phyloP scores from a whole-genome alignment of 306 rosid species.

The Cicer cuneatum region DNA sequence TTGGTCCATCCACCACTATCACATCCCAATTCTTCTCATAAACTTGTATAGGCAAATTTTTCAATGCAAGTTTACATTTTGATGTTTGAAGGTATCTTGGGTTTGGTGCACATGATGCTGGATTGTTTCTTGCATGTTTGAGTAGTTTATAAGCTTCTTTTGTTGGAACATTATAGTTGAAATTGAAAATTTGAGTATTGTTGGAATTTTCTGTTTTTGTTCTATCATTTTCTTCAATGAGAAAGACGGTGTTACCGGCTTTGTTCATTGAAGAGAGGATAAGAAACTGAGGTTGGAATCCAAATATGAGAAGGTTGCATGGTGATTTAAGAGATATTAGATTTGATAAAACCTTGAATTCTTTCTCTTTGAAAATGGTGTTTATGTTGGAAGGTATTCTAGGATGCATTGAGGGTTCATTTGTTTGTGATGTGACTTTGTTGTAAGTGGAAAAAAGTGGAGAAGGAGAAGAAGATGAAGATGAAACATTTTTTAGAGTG shows the following conservation, averaged over 20 bases:
- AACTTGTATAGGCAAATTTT: constrained; percentile 68
- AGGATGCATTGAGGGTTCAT: constrained; percentile 40
- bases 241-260: constrained; percentile 77
- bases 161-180: constrained; percentile 62
- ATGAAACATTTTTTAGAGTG: constrained; percentile 55
- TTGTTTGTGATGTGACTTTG: constrained; percentile 34
- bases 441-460: constrained; percentile 2
- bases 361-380: constrained; percentile 58
- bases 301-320: constrained; percentile 90
- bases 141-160: constrained; percentile 74
- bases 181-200: constrained; percentile 58
- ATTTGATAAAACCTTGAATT: constrained; percentile 62
- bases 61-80: constrained; percentile 79
- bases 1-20: constrained; percentile 85
- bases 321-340: constrained; percentile 71
- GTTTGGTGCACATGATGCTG: constrained; percentile 60
- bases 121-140: constrained; percentile 69
- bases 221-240: constrained; percentile 62
- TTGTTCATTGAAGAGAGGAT: constrained; percentile 70
- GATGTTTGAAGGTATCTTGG: constrained; percentile 59
- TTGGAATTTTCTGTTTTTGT: constrained; percentile 50
- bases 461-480: constrained; percentile 53
- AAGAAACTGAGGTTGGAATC: constrained; percentile 69
- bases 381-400: constrained; percentile 45
- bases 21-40: constrained; percentile 78